A percentile compares a stretch with the other conserved stretches of the same genome.
Conservation (phyloP, 1,139 yeast species). For the Meyerozyma guilliermondii region DNA sequence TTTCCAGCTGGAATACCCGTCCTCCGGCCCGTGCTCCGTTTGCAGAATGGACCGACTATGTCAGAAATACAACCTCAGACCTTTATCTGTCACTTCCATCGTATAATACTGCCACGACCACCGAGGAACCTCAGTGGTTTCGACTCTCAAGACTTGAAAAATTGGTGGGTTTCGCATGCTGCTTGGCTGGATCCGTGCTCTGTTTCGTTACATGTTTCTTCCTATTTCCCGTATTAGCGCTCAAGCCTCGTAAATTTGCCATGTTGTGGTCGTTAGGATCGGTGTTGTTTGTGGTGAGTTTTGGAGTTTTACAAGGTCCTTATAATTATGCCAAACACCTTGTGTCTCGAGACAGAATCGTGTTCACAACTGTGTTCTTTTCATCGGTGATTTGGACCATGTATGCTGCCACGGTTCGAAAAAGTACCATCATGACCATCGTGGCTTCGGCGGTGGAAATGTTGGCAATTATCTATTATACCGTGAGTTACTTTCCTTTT, state of each 20-base stretch:
- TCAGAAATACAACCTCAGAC: conserved; percentile 37
- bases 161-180: conserved; percentile 69
- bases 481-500: conserved; percentile 90
- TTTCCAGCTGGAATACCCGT: conserved; percentile 35
- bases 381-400: conserved; percentile 67
- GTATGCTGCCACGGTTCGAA: conserved; percentile 47
- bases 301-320: conserved; percentile 93
- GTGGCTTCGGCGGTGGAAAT: conserved; percentile 73
- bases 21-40: conserved; percentile 13
- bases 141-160: conserved; percentile 73
- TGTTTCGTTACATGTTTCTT: conserved; percentile 82
- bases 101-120: conserved; percentile 18
- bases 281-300: conserved; percentile 76
- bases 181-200: conserved; percentile 68
- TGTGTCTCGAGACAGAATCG: conserved; percentile 67
- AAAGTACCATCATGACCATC: conserved; percentile 73
- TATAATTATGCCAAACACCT: conserved; percentile 70
- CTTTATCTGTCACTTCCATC: conserved; percentile 39
- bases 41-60: conserved; percentile 44
- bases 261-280: conserved; percentile 91
- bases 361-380: conserved; percentile 77
- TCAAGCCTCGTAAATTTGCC: conserved; percentile 89
- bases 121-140: conserved; percentile 51
- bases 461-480: conserved; percentile 82
- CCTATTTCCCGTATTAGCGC: conserved; percentile 81